phyloP scores from a whole-genome alignment of 73 alveolate species.

The Effrenium voratum region DNA sequence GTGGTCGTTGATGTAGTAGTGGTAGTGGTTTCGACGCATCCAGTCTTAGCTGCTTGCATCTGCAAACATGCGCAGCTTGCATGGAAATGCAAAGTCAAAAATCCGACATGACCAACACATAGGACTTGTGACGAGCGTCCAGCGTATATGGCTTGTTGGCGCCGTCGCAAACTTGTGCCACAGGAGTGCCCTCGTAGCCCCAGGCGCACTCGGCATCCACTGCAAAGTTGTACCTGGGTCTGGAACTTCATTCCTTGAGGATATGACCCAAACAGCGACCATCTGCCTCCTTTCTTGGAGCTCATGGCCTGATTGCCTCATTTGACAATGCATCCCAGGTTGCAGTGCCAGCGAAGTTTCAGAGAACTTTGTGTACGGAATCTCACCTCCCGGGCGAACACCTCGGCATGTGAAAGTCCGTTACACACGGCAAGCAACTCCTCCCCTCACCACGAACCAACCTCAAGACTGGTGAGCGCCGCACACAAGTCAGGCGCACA shows the following conservation, averaged over 20 bases:
- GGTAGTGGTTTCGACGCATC: too few relatives aligned
- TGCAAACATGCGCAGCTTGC: neutral
- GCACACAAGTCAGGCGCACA: constrained; percentile 40
- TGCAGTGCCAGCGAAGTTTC: constrained; percentile 57
- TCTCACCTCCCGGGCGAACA: constrained; percentile 17
- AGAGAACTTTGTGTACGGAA: neutral
- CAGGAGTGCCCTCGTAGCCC: constrained; percentile 61
- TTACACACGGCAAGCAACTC: neutral
- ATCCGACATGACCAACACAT: neutral
- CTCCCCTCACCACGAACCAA: neutral
- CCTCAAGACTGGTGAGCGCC: neutral
- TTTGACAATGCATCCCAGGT: constrained; percentile 4
- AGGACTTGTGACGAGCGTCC: constrained; percentile 7
- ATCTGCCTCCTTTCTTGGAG: too few relatives aligned
- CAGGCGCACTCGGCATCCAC: constrained; percentile 43
- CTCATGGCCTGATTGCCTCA: too few relatives aligned
- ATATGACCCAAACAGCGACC: too few relatives aligned
- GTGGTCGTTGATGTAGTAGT: too few relatives aligned
- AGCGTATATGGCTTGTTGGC: neutral
- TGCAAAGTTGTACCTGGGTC: constrained; percentile 36
- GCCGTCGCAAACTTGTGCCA: constrained; percentile 38
- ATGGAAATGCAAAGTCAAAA: neutral
- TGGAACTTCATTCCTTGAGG: neutral
- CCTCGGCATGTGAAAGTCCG: neutral
- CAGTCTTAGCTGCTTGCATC: constrained; percentile 12